Evolutionary conservation across 1,284 basidiomycete genomes (phyloP).

Genomic region (Microbotryum saponariae): DNA sequence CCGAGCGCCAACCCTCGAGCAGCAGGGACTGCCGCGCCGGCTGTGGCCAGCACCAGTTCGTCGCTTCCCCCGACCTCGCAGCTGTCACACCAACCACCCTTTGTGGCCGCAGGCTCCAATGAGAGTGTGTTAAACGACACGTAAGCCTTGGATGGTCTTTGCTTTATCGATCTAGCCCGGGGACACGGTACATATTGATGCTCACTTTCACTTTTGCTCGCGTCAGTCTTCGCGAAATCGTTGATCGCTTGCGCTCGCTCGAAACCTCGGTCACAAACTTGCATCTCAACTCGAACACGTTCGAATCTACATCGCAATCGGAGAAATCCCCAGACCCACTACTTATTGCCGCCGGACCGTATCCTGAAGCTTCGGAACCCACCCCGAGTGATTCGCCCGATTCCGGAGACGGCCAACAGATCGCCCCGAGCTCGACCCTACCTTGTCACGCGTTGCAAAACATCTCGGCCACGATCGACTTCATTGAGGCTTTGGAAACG

Average conservation of each 20-base stretch:
- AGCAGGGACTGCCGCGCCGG: neutral
- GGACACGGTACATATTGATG: neutral
- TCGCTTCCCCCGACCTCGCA: neutral
- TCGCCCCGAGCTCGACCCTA: no score
- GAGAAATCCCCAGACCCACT: neutral
- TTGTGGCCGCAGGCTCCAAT: neutral
- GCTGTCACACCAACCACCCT: neutral
- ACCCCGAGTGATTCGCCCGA: neutral
- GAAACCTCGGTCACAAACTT: conserved; percentile 5
- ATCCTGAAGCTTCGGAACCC: neutral
- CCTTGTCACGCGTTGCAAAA: neutral
- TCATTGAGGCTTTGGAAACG: neutral
- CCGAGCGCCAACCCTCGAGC: neutral
- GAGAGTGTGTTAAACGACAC: neutral
- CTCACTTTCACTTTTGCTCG: neutral
- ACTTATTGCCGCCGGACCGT: neutral
- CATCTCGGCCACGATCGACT: conserved; percentile 7
- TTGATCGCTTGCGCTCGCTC: conserved; percentile 9
- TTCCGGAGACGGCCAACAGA: neutral
- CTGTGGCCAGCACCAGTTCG: neutral
- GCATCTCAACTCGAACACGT: neutral
- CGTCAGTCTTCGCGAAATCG: conserved; percentile 11
- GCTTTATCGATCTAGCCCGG: neutral
- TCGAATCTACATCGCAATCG: neutral
- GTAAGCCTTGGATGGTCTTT: neutral